Base-by-base conservation (phyloP, 2,329 filamentous ascomycete species). In the Tolypocladium guangdongense region DNA sequence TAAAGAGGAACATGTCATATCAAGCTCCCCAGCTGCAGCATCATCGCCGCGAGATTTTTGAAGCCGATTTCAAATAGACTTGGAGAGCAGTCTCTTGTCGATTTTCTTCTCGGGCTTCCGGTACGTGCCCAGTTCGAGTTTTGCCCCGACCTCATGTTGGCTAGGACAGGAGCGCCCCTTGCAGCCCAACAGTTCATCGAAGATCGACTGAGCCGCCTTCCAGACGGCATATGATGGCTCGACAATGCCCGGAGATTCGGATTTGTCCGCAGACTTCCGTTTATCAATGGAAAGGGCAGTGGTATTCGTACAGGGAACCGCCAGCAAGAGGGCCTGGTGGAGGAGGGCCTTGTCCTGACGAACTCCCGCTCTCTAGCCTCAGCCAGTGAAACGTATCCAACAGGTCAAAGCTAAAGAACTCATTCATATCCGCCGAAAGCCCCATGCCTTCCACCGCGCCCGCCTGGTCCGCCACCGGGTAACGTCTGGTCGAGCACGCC, bases 401-500 rank as follows among this genome's bases (percentile, higher is more conserved):
- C 37, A 76, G 60, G 36, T 75, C 72, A 51, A 52, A 74, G 50
- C 70, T 71, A 53, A 75, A 75, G 39, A 57, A 52, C 24, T 58
- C 58, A 39, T 69, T 68, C 2, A 51, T 59, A 54, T 63, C 54
- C 54, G 43, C 56, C 0, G 56, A 56, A 27, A 70, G 66, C 50
- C 72, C 69, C 61, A 58, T 55, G 36, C 47, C 33, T 5, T 38
- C 55, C 49, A 50, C 50, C 32, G 50, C 47, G 36, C 51, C 51
- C 48, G 27, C 43, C 47, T 58, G 49, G 30, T 56, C 52, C 2
- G 61, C 55, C 12, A 65, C 59, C 16, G 64, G 62, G 54, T 77
- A 78, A 63, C 2, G 73, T 68, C 45, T 75, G 69, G 53, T 78
- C 74, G n/a, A 78, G 63, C 6, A 78, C 76, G 73, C 56, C 74